phyloP scores from a whole-genome alignment of 805 yeast species.

The Candida alai region DNA sequence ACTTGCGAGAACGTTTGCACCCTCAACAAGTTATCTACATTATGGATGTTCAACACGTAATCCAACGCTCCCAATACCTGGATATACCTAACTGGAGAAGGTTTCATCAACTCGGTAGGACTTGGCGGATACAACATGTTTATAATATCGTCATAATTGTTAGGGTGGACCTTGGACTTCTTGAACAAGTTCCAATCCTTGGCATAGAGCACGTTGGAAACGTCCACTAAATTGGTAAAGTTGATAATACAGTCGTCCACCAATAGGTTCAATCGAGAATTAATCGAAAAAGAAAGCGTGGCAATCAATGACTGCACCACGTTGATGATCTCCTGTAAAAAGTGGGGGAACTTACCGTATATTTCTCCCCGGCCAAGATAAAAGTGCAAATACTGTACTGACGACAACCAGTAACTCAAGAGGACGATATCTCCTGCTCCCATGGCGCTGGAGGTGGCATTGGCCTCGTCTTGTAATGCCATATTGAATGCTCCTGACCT shows the following conservation, averaged over 20 bases:
- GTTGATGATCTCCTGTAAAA: constrained; percentile 63
- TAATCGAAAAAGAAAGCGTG: constrained; percentile 64
- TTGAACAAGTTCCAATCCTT: constrained; percentile 57
- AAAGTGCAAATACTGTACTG: constrained; percentile 70
- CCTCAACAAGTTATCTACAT: constrained; percentile 72
- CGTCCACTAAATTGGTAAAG: constrained; percentile 79
- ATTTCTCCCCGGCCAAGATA: constrained; percentile 66
- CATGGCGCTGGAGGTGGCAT: constrained; percentile 19
- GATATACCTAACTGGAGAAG: constrained; percentile 82
- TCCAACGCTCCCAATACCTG: constrained; percentile 87
- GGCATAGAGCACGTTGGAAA: constrained; percentile 70
- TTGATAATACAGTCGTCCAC: constrained; percentile 68
- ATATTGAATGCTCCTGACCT: constrained; percentile 55
- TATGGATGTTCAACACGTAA: constrained; percentile 77
- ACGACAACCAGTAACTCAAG: constrained; percentile 86
- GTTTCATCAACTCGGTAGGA: constrained; percentile 71
- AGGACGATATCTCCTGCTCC: constrained; percentile 62
- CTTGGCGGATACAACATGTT: constrained; percentile 84
- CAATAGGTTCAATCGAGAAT: constrained; percentile 52
- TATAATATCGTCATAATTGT: constrained; percentile 68
- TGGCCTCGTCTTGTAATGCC: constrained; percentile 24
- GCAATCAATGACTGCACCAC: constrained; percentile 57
- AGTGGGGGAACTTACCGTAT: constrained; percentile 50
- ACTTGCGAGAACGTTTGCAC: constrained; percentile 77
- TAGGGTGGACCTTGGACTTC: constrained; percentile 37